Conservation (phyloP, 495 filamentous ascomycete species). For the Entonaema liquescens region DNA sequence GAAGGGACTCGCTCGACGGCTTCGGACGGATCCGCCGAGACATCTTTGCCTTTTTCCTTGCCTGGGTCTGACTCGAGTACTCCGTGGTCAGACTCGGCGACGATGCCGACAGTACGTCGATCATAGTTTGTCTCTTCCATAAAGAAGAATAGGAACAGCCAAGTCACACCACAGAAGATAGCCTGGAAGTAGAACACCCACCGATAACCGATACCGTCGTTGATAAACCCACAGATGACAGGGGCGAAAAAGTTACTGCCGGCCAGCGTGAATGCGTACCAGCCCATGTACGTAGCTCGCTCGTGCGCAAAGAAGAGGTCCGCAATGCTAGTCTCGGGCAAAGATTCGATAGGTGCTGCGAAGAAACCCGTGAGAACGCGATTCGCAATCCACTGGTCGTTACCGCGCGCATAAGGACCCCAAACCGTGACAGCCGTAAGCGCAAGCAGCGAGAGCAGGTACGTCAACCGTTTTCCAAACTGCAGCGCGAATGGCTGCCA, state of each 20-base stretch:
- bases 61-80: slow-evolving; percentile 12
- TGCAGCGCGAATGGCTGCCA: slow-evolving; percentile 75
- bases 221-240: slow-evolving; percentile 73
- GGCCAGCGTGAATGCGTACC: slow-evolving; percentile 69
- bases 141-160: slow-evolving; percentile 71
- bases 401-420: slow-evolving; percentile 56
- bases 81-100: slow-evolving; percentile 30
- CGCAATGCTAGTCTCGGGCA: slow-evolving; percentile 68
- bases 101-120: slow-evolving; percentile 47
- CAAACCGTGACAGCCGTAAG: slow-evolving; percentile 54
- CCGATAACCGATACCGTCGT: slow-evolving; percentile 67
- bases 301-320: slow-evolving; percentile 76
- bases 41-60: slow-evolving; percentile 32
- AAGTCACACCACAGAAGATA: slow-evolving; percentile 64
- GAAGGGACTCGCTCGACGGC: slow-evolving; percentile 46
- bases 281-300: slow-evolving; percentile 69
- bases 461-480: slow-evolving; percentile 72
- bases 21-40: slow-evolving; percentile 10
- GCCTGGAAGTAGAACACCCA: slow-evolving; percentile 74
- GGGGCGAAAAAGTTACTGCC: slow-evolving; percentile 73
- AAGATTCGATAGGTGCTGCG: slow-evolving; percentile 69
- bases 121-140: slow-evolving; percentile 76
- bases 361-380: slow-evolving; percentile 71
- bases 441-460: slow-evolving; percentile 66
- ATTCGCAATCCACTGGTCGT: slow-evolving; percentile 71